A percentile compares a stretch with the other conserved stretches of the same genome.
Evolutionary conservation across 73 alveolate species (phyloP).

Genomic region (Paramecium pentaurelia): DNA sequence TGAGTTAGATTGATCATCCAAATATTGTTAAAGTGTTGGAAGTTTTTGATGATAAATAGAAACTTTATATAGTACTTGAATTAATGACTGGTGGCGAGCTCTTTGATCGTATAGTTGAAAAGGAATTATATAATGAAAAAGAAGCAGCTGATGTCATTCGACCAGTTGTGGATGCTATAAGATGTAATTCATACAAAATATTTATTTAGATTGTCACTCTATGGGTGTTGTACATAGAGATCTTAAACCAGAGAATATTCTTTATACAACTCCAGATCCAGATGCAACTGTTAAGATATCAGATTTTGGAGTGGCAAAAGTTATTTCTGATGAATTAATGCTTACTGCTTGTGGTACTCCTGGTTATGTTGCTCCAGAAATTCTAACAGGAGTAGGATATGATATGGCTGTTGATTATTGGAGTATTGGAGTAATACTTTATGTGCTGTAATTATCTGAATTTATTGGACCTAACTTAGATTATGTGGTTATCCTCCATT

Average conservation of each 20-base stretch:
- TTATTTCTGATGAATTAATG: slow-evolving; percentile 88
- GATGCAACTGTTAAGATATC: slow-evolving; percentile 89
- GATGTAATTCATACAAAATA: slow-evolving; percentile 58
- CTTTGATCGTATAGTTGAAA: slow-evolving; percentile 93
- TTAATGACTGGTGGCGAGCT: slow-evolving; percentile 90
- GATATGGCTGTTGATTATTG: slow-evolving; percentile 95
- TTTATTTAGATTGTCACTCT: slow-evolving; percentile 79
- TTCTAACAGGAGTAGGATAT: slow-evolving; percentile 90
- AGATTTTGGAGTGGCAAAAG: slow-evolving; percentile 97
- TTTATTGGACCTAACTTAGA: slow-evolving; percentile 72
- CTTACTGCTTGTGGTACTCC: slow-evolving; percentile 99
- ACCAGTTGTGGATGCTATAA: slow-evolving; percentile 95
- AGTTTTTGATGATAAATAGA: slow-evolving; percentile 76
- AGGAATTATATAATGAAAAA: slow-evolving; percentile 93
- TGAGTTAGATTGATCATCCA: slow-evolving; percentile 86
- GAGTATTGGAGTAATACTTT: slow-evolving; percentile 85
- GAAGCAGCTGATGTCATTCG: slow-evolving; percentile 96
- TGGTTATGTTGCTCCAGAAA: slow-evolving; percentile 98
- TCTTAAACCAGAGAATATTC: slow-evolving; percentile 96
- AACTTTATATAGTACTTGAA: slow-evolving; percentile 77
- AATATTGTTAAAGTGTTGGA: slow-evolving; percentile 78
- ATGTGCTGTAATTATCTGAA: slow-evolving; percentile 50
- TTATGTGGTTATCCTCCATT: slow-evolving; percentile 75
- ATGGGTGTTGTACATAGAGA: slow-evolving; percentile 97
- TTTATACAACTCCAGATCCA: slow-evolving; percentile 86